A percentile compares a stretch with the other conserved stretches of the same genome.
Conservation (phyloP, 345 rosid species). For the Salix viminalis region DNA sequence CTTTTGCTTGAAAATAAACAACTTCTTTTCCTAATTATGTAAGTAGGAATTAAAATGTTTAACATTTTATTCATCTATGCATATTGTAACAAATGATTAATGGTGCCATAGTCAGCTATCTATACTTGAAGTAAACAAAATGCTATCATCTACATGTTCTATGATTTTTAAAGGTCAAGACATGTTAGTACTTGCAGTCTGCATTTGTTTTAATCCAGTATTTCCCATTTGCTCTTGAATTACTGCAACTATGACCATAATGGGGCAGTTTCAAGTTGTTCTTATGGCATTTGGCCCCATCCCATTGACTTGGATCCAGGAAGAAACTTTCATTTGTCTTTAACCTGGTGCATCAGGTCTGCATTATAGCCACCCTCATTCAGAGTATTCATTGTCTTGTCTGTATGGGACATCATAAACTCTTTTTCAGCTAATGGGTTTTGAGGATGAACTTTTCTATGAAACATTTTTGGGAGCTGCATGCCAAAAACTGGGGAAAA, state of each 20-base stretch:
- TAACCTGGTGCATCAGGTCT: constrained; percentile 25
- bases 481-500: constrained; percentile 17
- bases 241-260: constrained; percentile 26
- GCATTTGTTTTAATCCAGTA: constrained; percentile 93
- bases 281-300: constrained; percentile 25
- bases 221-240: constrained; percentile 43
- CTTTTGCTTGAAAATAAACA: not conserved
- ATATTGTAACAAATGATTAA: not conserved
- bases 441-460: constrained; percentile 76
- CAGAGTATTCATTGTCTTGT: constrained; percentile 21
- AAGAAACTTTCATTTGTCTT: constrained; percentile 24
- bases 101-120: not conserved
- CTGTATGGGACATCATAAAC: constrained; percentile 6
- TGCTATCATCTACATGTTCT: not conserved
- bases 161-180: not conserved
- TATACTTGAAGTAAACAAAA: constrained; percentile 2
- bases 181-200: constrained; percentile 63
- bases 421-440: constrained; percentile 33
- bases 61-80: constrained; percentile 1
- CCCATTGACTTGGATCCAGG: constrained; percentile 27
- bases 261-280: constrained; percentile 36
- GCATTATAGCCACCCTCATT: constrained; percentile 16
- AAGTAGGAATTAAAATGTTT: not conserved
- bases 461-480: constrained; percentile 69
- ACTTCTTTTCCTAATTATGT: too few relatives aligned